Conservation (phyloP, 441 rosid species). For the Arabidopsis hybrid region DNA sequence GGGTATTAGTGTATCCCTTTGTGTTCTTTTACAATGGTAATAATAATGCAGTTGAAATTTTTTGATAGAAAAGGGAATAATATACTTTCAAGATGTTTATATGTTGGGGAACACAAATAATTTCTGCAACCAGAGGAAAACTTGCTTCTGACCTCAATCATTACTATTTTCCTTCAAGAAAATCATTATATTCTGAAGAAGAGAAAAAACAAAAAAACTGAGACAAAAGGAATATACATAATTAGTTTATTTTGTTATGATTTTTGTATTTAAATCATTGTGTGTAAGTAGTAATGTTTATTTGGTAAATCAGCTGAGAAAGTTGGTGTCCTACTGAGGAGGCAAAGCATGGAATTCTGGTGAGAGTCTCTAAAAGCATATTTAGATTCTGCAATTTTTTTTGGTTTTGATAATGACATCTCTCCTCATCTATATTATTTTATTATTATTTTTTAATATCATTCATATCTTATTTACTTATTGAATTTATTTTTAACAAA, state of each 20-base stretch:
- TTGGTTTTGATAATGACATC: slow-evolving; percentile 41
- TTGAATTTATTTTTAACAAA: neutral
- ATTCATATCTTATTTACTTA: neutral
- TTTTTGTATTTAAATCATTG: slow-evolving; percentile 6
- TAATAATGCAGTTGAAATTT: slow-evolving; percentile 20
- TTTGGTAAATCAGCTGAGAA: slow-evolving; percentile 42
- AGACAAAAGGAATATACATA: slow-evolving; percentile 31
- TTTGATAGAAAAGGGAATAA: slow-evolving; percentile 8
- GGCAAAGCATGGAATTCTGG: slow-evolving; percentile 47
- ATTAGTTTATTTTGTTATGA: slow-evolving; percentile 21
- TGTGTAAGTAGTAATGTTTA: slow-evolving; percentile 34
- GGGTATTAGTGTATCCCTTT: slow-evolving; percentile 20
- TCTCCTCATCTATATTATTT: slow-evolving; percentile 39
- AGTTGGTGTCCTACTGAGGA: slow-evolving; percentile 47
- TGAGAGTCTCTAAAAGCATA: slow-evolving; percentile 44
- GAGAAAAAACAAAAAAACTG: slow-evolving; percentile 5
- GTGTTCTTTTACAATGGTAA: slow-evolving; percentile 29
- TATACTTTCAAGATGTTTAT: slow-evolving; percentile 37
- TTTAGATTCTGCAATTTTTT: slow-evolving; percentile 29
- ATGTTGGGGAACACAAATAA: slow-evolving; percentile 45
- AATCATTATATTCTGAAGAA: slow-evolving; percentile 41
- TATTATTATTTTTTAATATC: neutral
- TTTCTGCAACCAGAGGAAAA: slow-evolving; percentile 41
- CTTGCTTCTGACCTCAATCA: slow-evolving; percentile 45
- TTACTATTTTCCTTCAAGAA: slow-evolving; percentile 29